Conservation (phyloP, 208 protist species). For the Angomonas deanei region DNA sequence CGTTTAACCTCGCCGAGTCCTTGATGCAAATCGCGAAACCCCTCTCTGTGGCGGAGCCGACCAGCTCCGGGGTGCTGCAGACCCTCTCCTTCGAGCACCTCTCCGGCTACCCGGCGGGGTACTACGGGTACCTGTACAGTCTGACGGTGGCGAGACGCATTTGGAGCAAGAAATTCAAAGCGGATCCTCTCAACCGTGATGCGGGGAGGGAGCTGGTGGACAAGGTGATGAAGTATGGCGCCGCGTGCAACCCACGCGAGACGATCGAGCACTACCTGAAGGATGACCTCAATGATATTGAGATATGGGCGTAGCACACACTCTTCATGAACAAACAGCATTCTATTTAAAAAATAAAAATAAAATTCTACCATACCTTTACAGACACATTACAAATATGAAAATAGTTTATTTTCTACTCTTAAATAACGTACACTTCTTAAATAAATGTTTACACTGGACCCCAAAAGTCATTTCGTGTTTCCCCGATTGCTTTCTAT, state of each 20-base stretch:
- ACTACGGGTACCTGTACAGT: slow-evolving; percentile 92
- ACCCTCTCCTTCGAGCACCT: slow-evolving; percentile 89
- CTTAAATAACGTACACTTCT: slow-evolving; percentile 2
- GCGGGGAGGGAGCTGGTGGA: slow-evolving; percentile 73
- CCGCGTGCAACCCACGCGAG: slow-evolving; percentile 74
- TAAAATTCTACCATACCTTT: not conserved
- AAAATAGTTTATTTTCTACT: slow-evolving; percentile 11
- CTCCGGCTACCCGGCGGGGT: slow-evolving; percentile 85
- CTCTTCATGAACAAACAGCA: not conserved
- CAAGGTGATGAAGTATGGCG: slow-evolving; percentile 84
- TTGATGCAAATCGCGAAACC: slow-evolving; percentile 77
- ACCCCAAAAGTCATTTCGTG: no score
- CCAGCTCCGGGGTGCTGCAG: slow-evolving; percentile 52
- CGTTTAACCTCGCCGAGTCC: slow-evolving; percentile 77
- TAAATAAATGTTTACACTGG: not conserved
- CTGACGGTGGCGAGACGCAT: slow-evolving; percentile 83
- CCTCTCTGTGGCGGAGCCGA: slow-evolving; percentile 70
- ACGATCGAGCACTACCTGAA: slow-evolving; percentile 79
- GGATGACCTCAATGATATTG: slow-evolving; percentile 80
- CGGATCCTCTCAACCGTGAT: slow-evolving; percentile 82
- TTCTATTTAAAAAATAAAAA: slow-evolving; percentile 1
- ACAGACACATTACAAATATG: not conserved
- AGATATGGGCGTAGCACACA: slow-evolving; percentile 71
- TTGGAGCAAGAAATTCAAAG: slow-evolving; percentile 87
- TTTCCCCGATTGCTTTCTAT: not conserved